Conservation (phyloP, 1,284 basidiomycete species). For the Tilletia indica region DNA sequence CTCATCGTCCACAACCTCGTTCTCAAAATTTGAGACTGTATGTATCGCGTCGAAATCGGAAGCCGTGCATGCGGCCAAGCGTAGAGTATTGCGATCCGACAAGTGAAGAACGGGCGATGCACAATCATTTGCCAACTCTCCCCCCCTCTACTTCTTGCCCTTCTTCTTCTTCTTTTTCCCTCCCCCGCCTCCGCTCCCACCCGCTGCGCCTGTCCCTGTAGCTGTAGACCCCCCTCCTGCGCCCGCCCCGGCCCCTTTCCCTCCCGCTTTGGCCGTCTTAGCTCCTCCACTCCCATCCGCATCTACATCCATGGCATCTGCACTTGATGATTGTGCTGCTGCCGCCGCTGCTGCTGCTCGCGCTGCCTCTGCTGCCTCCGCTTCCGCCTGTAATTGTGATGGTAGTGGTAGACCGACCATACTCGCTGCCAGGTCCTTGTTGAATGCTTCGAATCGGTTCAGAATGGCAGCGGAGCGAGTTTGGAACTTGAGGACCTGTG, state of each 20-base stretch:
- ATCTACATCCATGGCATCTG: slow-evolving; percentile 8
- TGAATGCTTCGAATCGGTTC: slow-evolving; percentile 19
- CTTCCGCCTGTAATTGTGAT: slow-evolving; percentile 17
- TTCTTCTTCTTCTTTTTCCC: slow-evolving; percentile 21
- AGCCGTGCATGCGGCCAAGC: not conserved
- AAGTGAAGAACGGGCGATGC: not conserved
- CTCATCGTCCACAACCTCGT: too few species aligned
- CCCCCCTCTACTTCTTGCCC: slow-evolving; percentile 5
- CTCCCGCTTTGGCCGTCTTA: not conserved
- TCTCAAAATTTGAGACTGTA: too few species aligned
- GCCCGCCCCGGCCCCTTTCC: not conserved
- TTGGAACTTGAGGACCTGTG: slow-evolving; percentile 18
- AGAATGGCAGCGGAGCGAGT: slow-evolving; percentile 15
- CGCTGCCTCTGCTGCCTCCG: slow-evolving; percentile 5
- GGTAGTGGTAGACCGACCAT: slow-evolving; percentile 15
- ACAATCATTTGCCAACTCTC: not conserved
- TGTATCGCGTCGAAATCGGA: not conserved
- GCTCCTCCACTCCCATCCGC: not conserved
- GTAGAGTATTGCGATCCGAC: too few species aligned
- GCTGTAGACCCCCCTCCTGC: not conserved
- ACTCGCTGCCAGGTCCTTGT: slow-evolving; percentile 15
- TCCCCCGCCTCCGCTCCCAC: not conserved
- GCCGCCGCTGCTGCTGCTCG: not conserved
- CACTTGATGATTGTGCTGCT: not conserved
- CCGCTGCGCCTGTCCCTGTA: not conserved